Evolutionary conservation across 1,284 basidiomycete species (phyloP).

Genomic region (Puccinia polysora): DNA sequence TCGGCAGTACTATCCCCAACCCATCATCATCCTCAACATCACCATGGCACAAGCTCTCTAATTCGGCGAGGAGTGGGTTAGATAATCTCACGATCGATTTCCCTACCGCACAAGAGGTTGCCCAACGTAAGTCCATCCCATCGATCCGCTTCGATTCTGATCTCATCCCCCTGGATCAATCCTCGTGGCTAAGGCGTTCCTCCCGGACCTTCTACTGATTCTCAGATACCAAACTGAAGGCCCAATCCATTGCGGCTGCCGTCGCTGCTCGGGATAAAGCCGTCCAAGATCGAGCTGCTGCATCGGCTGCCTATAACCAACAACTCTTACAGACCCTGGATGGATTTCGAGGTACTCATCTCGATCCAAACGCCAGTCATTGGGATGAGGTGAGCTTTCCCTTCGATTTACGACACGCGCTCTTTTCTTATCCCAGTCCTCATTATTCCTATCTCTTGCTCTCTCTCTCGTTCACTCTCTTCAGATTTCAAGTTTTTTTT

Average conservation of each 20-base stretch:
- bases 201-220: not conserved
- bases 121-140: constrained; percentile 23
- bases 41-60: constrained; percentile 35
- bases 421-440: not conserved
- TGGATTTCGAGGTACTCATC: constrained; percentile 81
- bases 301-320: constrained; percentile 48
- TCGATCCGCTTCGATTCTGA: not conserved
- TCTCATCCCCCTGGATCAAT: not conserved
- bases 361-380: constrained; percentile 84
- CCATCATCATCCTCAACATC: constrained; percentile 8
- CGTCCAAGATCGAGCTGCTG: constrained; percentile 47
- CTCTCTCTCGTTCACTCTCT: constrained; percentile 6
- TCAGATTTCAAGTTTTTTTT: constrained; percentile 43
- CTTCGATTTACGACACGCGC: not conserved
- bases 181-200: not conserved
- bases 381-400: constrained; percentile 79
- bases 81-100: constrained; percentile 32
- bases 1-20: no score
- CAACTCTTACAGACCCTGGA: constrained; percentile 59
- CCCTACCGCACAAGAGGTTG: constrained; percentile 43
- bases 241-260: constrained; percentile 42
- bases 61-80: constrained; percentile 1
- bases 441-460: not conserved
- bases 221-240: constrained; percentile 41
- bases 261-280: constrained; percentile 46